Conservation (phyloP, 1,284 basidiomycete species). For the Ustilago cynodontis region DNA sequence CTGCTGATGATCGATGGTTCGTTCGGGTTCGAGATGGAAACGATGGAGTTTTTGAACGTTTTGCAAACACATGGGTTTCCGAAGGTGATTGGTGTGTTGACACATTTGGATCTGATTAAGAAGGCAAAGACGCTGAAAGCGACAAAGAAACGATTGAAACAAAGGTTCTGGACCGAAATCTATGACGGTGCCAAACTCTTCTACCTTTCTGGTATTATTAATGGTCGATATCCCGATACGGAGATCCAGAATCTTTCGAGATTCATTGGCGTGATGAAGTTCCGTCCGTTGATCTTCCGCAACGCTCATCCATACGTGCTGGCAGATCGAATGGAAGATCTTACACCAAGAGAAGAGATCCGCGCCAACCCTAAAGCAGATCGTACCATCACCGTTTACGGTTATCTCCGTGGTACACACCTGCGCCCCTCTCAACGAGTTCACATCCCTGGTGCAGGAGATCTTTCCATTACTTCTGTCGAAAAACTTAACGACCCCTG, state of each 20-base stretch:
- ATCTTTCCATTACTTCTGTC: constrained; percentile 80
- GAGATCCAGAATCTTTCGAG: constrained; percentile 92
- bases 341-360: constrained; percentile 88
- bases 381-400: constrained; percentile 90
- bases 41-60: constrained; percentile 97
- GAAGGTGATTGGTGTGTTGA: constrained; percentile 95
- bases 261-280: constrained; percentile 98
- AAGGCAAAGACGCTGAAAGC: constrained; percentile 86
- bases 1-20: constrained; percentile 97
- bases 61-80: constrained; percentile 97
- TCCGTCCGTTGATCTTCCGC: constrained; percentile 94
- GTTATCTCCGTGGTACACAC: constrained; percentile 79
- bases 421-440: constrained; percentile 79
- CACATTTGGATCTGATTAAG: constrained; percentile 97
- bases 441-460: constrained; percentile 95
- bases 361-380: constrained; percentile 88
- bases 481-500: constrained; percentile 89
- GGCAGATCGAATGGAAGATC: constrained; percentile 94
- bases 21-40: constrained; percentile 99
- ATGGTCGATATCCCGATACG: constrained; percentile 96
- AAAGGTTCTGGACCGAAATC: constrained; percentile 99
- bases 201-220: constrained; percentile 96
- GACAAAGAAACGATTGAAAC: constrained; percentile 95
- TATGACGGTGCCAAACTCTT: constrained; percentile 99
- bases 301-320: constrained; percentile 95